Conservation (phyloP, 2,329 filamentous ascomycete species). For the Fusarium fujikuroi region DNA sequence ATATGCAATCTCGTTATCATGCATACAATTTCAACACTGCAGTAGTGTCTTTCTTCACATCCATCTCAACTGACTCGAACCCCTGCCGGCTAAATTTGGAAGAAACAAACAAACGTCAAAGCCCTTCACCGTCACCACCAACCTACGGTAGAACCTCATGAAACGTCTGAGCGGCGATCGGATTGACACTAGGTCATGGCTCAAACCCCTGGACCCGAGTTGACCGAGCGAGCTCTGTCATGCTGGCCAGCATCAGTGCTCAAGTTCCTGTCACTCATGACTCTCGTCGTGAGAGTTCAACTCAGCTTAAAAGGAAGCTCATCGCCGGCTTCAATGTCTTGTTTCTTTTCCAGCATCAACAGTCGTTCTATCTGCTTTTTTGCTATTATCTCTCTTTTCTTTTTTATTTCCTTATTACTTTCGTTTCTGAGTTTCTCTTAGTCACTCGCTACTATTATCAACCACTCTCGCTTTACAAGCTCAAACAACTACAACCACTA, state of each 20-base stretch:
- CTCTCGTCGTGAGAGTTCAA: neutral
- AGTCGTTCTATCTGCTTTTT: slow-evolving; percentile 23
- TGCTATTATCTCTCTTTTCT: slow-evolving; percentile 6
- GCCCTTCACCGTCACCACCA: slow-evolving; percentile 29
- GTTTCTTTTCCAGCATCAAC: slow-evolving; percentile 18
- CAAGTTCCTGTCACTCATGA: neutral
- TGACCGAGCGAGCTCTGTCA: slow-evolving; percentile 11
- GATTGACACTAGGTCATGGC: slow-evolving; percentile 27
- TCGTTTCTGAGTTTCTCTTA: slow-evolving; percentile 4
- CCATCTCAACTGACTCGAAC: slow-evolving; percentile 21
- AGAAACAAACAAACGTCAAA: slow-evolving; percentile 26
- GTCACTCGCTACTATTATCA: slow-evolving; percentile 6
- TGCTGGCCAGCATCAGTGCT: neutral
- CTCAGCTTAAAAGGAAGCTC: slow-evolving; percentile 23
- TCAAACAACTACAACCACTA: neutral
- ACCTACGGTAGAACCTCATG: slow-evolving; percentile 21
- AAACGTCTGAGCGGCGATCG: slow-evolving; percentile 34
- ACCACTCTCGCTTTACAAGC: slow-evolving; percentile 10
- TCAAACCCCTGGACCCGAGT: slow-evolving; percentile 14
- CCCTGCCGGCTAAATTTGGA: slow-evolving; percentile 27
- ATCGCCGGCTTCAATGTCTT: slow-evolving; percentile 8
- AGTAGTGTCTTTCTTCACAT: neutral
- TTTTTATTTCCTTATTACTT: slow-evolving; percentile 14
- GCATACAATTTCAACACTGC: slow-evolving; percentile 4
- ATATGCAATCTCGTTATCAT: slow-evolving; percentile 14